Conservation (phyloP, 2,329 filamentous ascomycete genomes). For the Penicillium hordei region DNA sequence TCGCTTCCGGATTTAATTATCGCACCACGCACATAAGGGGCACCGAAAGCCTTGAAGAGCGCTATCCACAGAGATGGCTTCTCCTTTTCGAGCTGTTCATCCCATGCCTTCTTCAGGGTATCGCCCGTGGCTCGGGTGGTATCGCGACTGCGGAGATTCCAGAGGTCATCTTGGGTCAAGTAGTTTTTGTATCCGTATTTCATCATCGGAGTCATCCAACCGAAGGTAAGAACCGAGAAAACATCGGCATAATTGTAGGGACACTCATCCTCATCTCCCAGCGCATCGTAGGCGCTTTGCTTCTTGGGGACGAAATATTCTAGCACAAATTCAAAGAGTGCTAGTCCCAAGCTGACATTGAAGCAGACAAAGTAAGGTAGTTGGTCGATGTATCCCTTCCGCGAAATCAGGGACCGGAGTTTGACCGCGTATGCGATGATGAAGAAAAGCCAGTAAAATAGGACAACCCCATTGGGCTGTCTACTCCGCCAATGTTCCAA, state of each 20-base stretch:
- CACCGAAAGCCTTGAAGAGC: constrained; percentile 78
- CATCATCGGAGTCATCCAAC: constrained; percentile 99
- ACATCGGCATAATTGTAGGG: constrained; percentile 85
- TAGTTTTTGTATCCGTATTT: constrained; percentile 87
- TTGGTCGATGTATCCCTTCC: constrained; percentile 66
- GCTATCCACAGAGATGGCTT: constrained; percentile 86
- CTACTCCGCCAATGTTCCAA: constrained; percentile 79
- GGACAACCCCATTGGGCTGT: constrained; percentile 80
- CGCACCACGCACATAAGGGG: constrained; percentile 76
- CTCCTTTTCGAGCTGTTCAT: constrained; percentile 67
- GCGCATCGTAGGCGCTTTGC: constrained; percentile 65
- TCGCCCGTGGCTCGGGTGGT: constrained; percentile 72
- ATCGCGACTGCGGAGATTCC: constrained; percentile 81
- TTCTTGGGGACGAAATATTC: constrained; percentile 88
- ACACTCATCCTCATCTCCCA: constrained; percentile 67
- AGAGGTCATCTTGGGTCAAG: constrained; percentile 91
- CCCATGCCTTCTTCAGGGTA: constrained; percentile 73
- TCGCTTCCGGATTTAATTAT: constrained; percentile 91
- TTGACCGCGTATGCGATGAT: constrained; percentile 77
- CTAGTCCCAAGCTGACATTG: constrained; percentile 68
- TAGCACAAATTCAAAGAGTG: constrained; percentile 68
- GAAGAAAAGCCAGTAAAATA: constrained; percentile 91
- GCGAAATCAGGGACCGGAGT: constrained; percentile 79
- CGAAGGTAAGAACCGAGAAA: constrained; percentile 90
- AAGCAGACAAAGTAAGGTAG: constrained; percentile 77